Evolutionary conservation across 176 grass and related monocot genomes (phyloP), one percentile per base, ranked within the genome.

Genomic region (Secale cereale): DNA sequence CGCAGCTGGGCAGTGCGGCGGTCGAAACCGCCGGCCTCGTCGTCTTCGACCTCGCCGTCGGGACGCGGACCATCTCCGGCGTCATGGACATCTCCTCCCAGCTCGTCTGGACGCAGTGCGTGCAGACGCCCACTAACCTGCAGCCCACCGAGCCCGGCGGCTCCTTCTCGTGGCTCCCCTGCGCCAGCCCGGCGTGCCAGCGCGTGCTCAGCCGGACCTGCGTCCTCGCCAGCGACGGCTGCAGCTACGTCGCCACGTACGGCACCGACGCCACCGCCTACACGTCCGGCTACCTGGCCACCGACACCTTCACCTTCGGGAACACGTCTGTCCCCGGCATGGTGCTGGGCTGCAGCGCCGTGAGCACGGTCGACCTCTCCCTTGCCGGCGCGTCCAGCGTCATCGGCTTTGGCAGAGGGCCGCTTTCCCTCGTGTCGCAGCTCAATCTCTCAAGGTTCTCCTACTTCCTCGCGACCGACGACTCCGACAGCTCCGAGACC

Each of bases 41-140:
- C 69, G 23, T 65, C 59, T 65, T 78, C 71, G 31, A 78, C 83
- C 43, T 85, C 71, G 13, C 68, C 35, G 10, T 85, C n/a, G 83
- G 83, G 27, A 66, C 30, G 29, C 83, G 78, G 64, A 67, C 10
- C 46, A 45, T 85, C n/a, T 48, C 57, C 16, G 35, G 41, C 17
- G 13, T 74, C 17, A 25, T 78, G 23, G 72, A 85, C 31, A 78
- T 67, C 71, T 66, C 15, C n/a, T 35, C 15, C 56, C 1, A 54
- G 20, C 4, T 54, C 31, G 46, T 85, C 28, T 85, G 83, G 83
- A 40, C 36, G 60, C 83, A 78, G 23, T 85, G 54, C 82, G 13
- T 16, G 5, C 70, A 70, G 23, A 22, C 82, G 17, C 22, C 82
- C 22, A 20, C 14, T 10, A 64, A n/a, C 61, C 2, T 56, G 50